These are phyloP conservation scores for Pinus taeda DNA, from an alignment of 75 land plant species.

Conservation along the genomic window DNA sequence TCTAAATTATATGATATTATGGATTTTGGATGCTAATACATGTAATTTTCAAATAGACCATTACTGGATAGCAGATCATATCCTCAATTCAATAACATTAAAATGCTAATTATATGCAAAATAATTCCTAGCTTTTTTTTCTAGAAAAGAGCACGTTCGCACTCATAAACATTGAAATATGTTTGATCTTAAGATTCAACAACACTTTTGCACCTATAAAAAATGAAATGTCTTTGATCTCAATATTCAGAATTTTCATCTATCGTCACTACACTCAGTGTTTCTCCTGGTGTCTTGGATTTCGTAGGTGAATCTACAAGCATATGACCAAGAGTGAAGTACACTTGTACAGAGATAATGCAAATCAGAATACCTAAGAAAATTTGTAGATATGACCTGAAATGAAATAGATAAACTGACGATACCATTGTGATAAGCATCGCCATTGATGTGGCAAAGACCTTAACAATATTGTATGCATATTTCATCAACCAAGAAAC, in stretches of 20 bases:
- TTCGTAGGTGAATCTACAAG: conserved; percentile 65
- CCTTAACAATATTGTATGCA: conserved; percentile 98
- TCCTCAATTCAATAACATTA: too few species aligned
- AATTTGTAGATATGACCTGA: conserved; percentile 89
- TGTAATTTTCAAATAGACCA: too few species aligned
- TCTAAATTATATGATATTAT: too few species aligned
- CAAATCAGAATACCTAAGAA: conserved; percentile 88
- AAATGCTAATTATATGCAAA: too few species aligned
- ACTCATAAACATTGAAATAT: too few species aligned
- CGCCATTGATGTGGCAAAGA: conserved; percentile 97
- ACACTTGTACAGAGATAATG: conserved; percentile 93
- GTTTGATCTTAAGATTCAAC: conserved; percentile 23
- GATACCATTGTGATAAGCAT: conserved; percentile 92
- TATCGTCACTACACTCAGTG: conserved; percentile 23
- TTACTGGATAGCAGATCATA: too few species aligned
- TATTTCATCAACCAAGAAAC: conserved; percentile 99
- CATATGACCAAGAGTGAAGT: conserved; percentile 77
- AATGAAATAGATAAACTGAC: conserved; percentile 74
- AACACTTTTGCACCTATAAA: not conserved
- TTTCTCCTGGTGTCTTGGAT: conserved; percentile 15
- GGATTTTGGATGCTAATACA: too few species aligned
- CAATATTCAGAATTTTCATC: conserved; percentile 27
- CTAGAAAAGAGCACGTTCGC: too few species aligned
- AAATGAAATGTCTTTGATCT: not conserved
- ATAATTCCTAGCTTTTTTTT: too few species aligned